Percentiles rank a stretch among this genome's conserved stretches.
Conservation (phyloP, 306 rosid species). For the Cucumis hystrix region DNA sequence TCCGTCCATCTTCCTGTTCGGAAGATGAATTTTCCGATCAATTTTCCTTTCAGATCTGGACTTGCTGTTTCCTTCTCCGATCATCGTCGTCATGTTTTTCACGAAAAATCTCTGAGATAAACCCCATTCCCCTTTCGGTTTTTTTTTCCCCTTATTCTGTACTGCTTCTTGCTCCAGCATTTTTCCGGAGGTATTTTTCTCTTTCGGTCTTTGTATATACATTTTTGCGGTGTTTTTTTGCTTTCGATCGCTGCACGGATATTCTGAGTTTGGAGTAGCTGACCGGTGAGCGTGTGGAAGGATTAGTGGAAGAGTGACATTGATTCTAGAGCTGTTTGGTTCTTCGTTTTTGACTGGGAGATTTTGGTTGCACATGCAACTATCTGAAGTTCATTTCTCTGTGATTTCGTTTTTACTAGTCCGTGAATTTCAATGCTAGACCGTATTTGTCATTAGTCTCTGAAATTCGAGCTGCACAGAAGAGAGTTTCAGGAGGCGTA, state of each 20-base stretch:
- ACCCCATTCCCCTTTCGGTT: conserved; percentile 1
- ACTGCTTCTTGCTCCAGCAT: conserved; percentile 2
- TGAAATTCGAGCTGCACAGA: conserved; percentile 22
- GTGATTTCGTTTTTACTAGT: conserved; percentile 7
- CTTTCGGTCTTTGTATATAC: neutral
- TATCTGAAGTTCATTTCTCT: conserved; percentile 6
- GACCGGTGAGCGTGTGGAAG: neutral
- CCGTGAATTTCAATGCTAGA: conserved; percentile 7
- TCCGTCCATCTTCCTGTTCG: conserved; percentile 28
- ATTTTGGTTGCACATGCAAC: conserved; percentile 4
- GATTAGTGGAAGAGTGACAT: neutral
- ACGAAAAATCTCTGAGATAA: conserved; percentile 28
- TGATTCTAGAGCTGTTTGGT: neutral
- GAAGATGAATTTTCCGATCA: conserved; percentile 60
- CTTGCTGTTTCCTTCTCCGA: conserved; percentile 46
- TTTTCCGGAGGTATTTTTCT: neutral
- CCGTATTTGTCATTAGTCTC: conserved; percentile 5
- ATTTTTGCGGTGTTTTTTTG: conserved; percentile 4
- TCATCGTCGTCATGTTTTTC: conserved; percentile 76
- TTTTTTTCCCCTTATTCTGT: neutral
- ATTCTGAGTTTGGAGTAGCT: neutral
- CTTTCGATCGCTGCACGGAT: neutral
- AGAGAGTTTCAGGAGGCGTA: neutral
- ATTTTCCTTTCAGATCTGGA: neutral
- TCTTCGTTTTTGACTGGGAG: neutral